These are phyloP conservation scores for Leishmania guyanensis DNA, from an alignment of 208 protist species.

Conservation along the genomic window DNA sequence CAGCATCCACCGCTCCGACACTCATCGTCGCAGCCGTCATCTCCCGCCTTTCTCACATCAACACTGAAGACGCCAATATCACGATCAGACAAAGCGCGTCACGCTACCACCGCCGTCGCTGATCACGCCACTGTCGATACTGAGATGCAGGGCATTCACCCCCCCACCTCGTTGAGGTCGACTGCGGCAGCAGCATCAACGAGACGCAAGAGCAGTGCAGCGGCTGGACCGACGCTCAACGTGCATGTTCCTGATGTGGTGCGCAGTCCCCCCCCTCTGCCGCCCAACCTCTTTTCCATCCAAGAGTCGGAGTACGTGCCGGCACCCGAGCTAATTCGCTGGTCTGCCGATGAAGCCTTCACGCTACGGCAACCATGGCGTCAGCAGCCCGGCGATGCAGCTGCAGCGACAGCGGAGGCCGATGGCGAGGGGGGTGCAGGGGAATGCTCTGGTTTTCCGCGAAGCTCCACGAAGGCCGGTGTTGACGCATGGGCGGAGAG, in stretches of 20 bases:
- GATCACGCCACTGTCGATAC: background rate
- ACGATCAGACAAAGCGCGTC: background rate
- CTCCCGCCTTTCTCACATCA: background rate
- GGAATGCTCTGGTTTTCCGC: background rate
- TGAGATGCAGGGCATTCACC: background rate
- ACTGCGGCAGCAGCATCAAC: background rate
- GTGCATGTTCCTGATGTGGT: slow-evolving; percentile 17
- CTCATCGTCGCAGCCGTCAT: background rate
- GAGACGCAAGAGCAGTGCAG: background rate
- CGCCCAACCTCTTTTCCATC: slow-evolving; percentile 25
- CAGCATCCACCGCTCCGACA: slow-evolving; percentile 5
- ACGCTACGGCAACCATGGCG: slow-evolving; percentile 23
- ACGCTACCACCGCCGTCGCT: background rate
- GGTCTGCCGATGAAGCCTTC: slow-evolving; percentile 18
- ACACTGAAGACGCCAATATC: background rate
- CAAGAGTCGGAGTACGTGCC: slow-evolving; percentile 37
- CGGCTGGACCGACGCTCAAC: background rate
- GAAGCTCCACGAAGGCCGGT: too few relatives aligned
- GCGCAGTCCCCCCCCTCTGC: slow-evolving; percentile 1
- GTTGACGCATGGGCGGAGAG: background rate
- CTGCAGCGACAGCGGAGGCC: background rate
- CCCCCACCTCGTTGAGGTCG: background rate
- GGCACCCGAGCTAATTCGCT: slow-evolving; percentile 28
- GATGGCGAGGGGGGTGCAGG: background rate
- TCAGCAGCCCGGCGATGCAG: slow-evolving; percentile 11